Conservation (phyloP, 768 basidiomycete species). For the Calocybe cyanea region DNA sequence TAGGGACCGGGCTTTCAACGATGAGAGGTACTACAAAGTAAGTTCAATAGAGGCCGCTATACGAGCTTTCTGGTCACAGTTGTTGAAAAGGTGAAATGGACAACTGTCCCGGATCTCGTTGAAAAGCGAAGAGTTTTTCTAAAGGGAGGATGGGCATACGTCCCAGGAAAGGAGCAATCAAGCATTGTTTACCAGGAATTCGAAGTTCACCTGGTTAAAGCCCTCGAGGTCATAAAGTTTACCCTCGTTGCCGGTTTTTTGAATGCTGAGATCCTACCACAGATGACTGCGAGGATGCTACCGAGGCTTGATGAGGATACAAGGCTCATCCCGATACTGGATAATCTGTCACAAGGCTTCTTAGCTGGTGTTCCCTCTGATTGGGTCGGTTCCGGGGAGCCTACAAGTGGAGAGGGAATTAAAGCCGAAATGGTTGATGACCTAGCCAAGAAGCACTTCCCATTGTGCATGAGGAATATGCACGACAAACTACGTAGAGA, state of each 20-base stretch:
- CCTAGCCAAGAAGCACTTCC: slow-evolving; percentile 84
- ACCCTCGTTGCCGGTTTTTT: background rate
- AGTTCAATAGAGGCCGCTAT: background rate
- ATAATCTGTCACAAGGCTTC: slow-evolving; percentile 92
- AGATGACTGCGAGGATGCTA: slow-evolving; percentile 83
- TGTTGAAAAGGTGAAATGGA: slow-evolving; percentile 82
- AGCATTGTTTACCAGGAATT: slow-evolving; percentile 90
- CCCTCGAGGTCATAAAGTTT: slow-evolving; percentile 60
- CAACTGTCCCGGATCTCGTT: slow-evolving; percentile 89
- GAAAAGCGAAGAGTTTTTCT: slow-evolving; percentile 78
- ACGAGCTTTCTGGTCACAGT: background rate
- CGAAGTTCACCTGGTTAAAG: slow-evolving; percentile 62
- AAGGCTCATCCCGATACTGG: slow-evolving; percentile 82
- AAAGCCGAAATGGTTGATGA: slow-evolving; percentile 95
- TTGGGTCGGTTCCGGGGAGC: slow-evolving; percentile 57
- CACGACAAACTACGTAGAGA: slow-evolving; percentile 76
- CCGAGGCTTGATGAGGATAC: slow-evolving; percentile 94
- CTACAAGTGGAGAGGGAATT: slow-evolving; percentile 54
- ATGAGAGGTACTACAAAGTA: slow-evolving; percentile 79
- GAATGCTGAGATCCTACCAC: slow-evolving; percentile 3
- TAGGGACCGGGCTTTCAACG: slow-evolving; percentile 30
- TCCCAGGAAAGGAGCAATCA: slow-evolving; percentile 70
- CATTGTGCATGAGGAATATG: slow-evolving; percentile 90
- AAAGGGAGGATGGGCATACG: slow-evolving; percentile 82
- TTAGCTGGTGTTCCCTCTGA: slow-evolving; percentile 85